A percentile compares a stretch with the other conserved stretches of the same genome.
These are phyloP conservation scores for Gyrodon lividus DNA, from an alignment of 768 basidiomycete genomes.

Conservation along the genomic window DNA sequence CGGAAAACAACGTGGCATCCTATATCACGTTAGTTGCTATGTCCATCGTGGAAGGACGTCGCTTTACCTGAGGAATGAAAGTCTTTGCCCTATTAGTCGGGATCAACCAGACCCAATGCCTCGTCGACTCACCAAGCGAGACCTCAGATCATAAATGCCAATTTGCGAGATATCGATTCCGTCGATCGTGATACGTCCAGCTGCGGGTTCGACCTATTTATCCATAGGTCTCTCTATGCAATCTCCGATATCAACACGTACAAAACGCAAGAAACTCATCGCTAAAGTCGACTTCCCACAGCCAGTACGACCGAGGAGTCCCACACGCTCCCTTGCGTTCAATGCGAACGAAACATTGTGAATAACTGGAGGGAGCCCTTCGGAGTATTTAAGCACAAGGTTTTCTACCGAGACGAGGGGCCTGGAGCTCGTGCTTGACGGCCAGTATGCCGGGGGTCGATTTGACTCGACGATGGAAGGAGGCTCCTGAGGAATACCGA, in stretches of 20 bases:
- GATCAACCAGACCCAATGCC: slow-evolving; percentile 1
- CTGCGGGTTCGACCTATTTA: slow-evolving; percentile 62
- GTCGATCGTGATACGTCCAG: slow-evolving; percentile 73
- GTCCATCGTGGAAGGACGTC: background rate
- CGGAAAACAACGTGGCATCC: slow-evolving; percentile 72
- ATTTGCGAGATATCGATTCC: slow-evolving; percentile 84
- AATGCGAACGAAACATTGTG: slow-evolving; percentile 70
- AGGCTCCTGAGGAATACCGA: slow-evolving; percentile 82
- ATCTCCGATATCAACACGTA: slow-evolving; percentile 33
- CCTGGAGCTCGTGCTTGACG: slow-evolving; percentile 60
- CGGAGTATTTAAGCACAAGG: slow-evolving; percentile 74
- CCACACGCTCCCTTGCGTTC: slow-evolving; percentile 67
- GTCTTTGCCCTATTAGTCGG: slow-evolving; percentile 41
- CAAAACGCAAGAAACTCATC: slow-evolving; percentile 78
- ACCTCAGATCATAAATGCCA: slow-evolving; percentile 73
- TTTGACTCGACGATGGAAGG: slow-evolving; percentile 66
- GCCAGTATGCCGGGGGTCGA: slow-evolving; percentile 87
- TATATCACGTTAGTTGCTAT: slow-evolving; percentile 7
- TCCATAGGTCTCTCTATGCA: background rate
- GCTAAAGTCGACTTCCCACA: slow-evolving; percentile 78
- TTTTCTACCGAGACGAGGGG: slow-evolving; percentile 66
- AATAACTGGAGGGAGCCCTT: slow-evolving; percentile 75
- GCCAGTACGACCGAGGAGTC: slow-evolving; percentile 75
- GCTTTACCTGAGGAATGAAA: slow-evolving; percentile 57
- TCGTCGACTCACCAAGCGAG: slow-evolving; percentile 48